Evolutionary conservation across 306 rosid genomes (phyloP), one percentile per base, ranked within the genome.

Genomic region (Gastrolobium bilobum): DNA sequence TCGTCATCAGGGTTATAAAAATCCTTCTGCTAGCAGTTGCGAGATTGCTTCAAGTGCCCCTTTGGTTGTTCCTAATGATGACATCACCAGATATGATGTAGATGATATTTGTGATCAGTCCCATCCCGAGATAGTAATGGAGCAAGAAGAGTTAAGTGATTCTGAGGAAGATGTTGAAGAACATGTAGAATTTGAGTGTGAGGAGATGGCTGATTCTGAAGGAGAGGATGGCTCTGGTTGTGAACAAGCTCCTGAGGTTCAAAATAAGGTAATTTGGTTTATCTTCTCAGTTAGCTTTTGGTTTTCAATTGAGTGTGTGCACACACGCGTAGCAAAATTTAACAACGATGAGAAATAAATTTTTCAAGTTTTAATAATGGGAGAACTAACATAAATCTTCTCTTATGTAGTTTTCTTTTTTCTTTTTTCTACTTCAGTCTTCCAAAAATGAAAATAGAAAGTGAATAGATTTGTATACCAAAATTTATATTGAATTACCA

Each of bases 201-300:
- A 95, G 81, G 98, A 91, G 87, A 95, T 95, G 94, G 88, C 91
- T 33, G 99, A 95, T 82, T 95, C 98, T 80, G 99, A 95, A 77
- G 99, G 91, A 83, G 98, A 93, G 74, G 97, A 90, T 71, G 91
- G 85, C 76, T 93, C 90, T n/a, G 96, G 89, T 43, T 87, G 82
- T 59, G 96, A 88, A 50, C 89, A 84, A 78, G 70, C 73, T 66
- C 52, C 58, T 37, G 89, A 87, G 68, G 77, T 77, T 83, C 94
- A 82, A 75, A 84, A 77, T 77, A 90, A 85, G 98, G 98, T 93
- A 50, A 83, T 62, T 78, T 67, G 50, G 73, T 35, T 61, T 56
- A 33, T 68, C 47, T 38, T 48, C 63, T 56, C 71, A 35, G 51
- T 65, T 64, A 63, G 47, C 37, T 79, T 38, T 51, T 65, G 59